phyloP scores from a whole-genome alignment of 805 yeast genomes.

The Gaillardinia entomophila region DNA sequence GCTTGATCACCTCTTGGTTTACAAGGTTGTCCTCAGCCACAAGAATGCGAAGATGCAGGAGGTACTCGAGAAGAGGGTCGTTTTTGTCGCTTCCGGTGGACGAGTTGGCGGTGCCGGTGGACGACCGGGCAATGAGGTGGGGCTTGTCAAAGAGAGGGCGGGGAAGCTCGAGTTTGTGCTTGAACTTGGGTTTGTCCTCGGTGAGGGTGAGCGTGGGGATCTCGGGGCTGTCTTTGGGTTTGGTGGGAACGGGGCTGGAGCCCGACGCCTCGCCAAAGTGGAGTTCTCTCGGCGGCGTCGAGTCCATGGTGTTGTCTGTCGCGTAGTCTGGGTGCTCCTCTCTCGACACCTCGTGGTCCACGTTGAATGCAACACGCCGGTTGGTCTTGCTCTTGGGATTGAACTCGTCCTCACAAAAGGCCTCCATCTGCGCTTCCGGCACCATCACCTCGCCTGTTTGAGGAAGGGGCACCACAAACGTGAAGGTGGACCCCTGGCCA shows the following conservation, averaged over 20 bases:
- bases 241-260: not conserved
- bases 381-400: slow-evolving; percentile 48
- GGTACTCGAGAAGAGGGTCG: slow-evolving; percentile 16
- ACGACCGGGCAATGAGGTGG: slow-evolving; percentile 37
- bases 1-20: slow-evolving; percentile 86
- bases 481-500: slow-evolving; percentile 82
- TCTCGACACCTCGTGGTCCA: slow-evolving; percentile 1
- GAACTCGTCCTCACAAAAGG: slow-evolving; percentile 62
- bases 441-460: slow-evolving; percentile 55
- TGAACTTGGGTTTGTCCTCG: not conserved
- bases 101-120: slow-evolving; percentile 50
- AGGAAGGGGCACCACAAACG: slow-evolving; percentile 69
- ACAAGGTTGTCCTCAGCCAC: slow-evolving; percentile 94
- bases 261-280: not conserved
- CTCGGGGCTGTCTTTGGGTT: not conserved
- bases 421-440: slow-evolving; percentile 28
- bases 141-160: slow-evolving; percentile 33
- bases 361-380: slow-evolving; percentile 43
- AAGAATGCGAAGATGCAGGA: slow-evolving; percentile 45
- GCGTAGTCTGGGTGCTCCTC: not conserved
- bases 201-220: slow-evolving; percentile 3
- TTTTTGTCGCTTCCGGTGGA: slow-evolving; percentile 6
- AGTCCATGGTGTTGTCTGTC: not conserved
- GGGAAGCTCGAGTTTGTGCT: slow-evolving; percentile 5
- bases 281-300: slow-evolving; percentile 1